Evolutionary conservation across 768 basidiomycete genomes (phyloP).

Genomic region (Porpolomopsis calyptriformis): DNA sequence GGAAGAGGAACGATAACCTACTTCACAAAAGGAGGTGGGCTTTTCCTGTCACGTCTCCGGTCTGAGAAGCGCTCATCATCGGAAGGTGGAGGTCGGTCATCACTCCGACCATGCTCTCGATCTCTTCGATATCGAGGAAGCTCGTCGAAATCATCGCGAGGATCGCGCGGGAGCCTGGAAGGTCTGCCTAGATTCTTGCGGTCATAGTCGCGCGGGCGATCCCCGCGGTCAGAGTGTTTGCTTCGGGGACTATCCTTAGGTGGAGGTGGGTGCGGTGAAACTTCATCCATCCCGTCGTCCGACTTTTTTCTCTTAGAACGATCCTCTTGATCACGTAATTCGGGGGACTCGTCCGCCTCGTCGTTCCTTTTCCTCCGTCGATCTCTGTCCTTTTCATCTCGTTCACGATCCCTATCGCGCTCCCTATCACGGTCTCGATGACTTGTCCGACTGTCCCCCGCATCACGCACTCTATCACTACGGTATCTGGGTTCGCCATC

Average conservation of each 20-base stretch:
- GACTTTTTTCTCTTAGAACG: conserved; percentile 57
- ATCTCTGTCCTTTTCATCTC: conserved; percentile 36
- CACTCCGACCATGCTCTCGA: conserved; percentile 28
- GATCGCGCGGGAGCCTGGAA: conserved; percentile 32
- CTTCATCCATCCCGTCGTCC: conserved; percentile 39
- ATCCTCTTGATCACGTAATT: conserved; percentile 38
- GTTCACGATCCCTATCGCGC: conserved; percentile 35
- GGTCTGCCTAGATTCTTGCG: conserved; percentile 40
- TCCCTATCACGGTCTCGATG: conserved; percentile 40
- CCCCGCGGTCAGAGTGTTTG: conserved; percentile 28
- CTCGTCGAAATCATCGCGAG: conserved; percentile 57
- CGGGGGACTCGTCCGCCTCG: conserved; percentile 41
- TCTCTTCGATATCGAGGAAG: conserved; percentile 33
- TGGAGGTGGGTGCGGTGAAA: conserved; percentile 21
- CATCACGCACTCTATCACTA: conserved; percentile 38
- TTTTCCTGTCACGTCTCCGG: conserved; percentile 26
- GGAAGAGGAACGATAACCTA: conserved; percentile 19
- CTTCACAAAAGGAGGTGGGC: conserved; percentile 37
- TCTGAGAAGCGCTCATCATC: conserved; percentile 31
- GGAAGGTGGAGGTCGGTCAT: conserved; percentile 27
- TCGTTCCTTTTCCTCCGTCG: conserved; percentile 61
- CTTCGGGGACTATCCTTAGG: conserved; percentile 38
- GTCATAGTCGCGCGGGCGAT: conserved; percentile 48
- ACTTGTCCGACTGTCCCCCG: conserved; percentile 46
- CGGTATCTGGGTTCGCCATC: conserved; percentile 40